A percentile compares a stretch with the other conserved stretches of the same genome.
Evolutionary conservation across 1,139 yeast genomes (phyloP).

Genomic region (Geotrichum phurueaensis): DNA sequence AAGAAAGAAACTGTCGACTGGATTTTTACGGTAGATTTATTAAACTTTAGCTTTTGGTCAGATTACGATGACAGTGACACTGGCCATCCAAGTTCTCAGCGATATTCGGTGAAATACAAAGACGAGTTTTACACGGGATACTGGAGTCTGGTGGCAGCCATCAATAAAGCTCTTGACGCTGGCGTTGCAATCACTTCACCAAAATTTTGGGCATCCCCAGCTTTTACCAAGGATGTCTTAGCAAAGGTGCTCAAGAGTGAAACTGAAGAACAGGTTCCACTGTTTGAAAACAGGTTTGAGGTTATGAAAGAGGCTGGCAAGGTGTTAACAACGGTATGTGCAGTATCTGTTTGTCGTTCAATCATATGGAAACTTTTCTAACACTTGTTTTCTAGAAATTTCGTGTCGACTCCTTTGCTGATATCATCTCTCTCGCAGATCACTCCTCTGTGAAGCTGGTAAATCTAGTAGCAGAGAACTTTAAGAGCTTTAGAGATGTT

Average conservation of each 20-base stretch:
- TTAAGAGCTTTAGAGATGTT: constrained; percentile 36
- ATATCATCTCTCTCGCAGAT: constrained; percentile 27
- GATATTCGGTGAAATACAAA: constrained; percentile 36
- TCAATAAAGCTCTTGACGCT: constrained; percentile 39
- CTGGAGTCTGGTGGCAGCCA: constrained; percentile 42
- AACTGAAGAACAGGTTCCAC: constrained; percentile 35
- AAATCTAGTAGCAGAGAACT: constrained; percentile 26
- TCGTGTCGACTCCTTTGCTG: constrained; percentile 23
- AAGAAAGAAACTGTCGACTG: constrained; percentile 33
- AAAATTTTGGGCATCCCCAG: constrained; percentile 31
- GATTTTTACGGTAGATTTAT: constrained; percentile 40
- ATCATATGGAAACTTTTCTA: neutral
- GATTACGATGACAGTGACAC: constrained; percentile 34
- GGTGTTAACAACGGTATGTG: constrained; percentile 23
- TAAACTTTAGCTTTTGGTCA: constrained; percentile 43
- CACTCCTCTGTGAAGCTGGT: constrained; percentile 35
- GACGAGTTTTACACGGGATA: constrained; percentile 39
- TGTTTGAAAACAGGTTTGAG: constrained; percentile 32
- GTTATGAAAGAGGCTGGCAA: constrained; percentile 38
- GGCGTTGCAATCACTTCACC: constrained; percentile 38
- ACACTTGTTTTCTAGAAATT: constrained; percentile 16
- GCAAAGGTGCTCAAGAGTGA: constrained; percentile 32
- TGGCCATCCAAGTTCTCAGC: constrained; percentile 29
- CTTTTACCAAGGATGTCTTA: constrained; percentile 28
- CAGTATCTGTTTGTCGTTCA: constrained; percentile 2